Base-by-base conservation (phyloP, 2,329 filamentous ascomycete species). In the Arachnomyces sp. region DNA sequence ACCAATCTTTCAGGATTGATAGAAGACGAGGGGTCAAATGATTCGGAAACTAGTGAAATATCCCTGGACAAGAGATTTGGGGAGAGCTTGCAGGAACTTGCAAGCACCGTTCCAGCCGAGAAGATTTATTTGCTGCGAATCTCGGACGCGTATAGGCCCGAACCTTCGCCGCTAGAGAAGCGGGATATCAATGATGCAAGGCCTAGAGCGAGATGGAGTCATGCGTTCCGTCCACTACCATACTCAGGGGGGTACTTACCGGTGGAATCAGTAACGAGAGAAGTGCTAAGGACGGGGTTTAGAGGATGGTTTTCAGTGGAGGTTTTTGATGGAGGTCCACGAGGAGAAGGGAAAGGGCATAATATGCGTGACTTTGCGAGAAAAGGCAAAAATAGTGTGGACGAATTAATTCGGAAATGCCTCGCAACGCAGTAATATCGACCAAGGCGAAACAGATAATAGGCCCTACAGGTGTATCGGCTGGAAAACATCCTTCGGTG, bases 91-190 rank as follows among this genome's bases (percentile, higher is more conserved):
- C 58, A 68, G 1, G 71, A 77, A 33, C 68, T 89, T 1, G 62
- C 67, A 0, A 54, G 51, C 1, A 76, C 72, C 0, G 59, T 89
- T 0, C 80, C 82, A 0, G 61, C 71, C 0, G 77, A 83, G 2
- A 87, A 83, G 64, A 85, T 89, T 30, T 88, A 76, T 54, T 64
- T 88, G 0, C 57, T 89, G 2, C 84, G 89, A 56, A 79, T 89
- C 39, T 82, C 76, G 2, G 84, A 90, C 55, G 84, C 79, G 0
- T 88, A 87, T 55, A 77, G 72, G 49, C 71, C 77, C 29, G 63
- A 67, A 0, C 61, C 68, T 3, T 5, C 9, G 20, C 78, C 81
- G 0, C 54, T 88, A 4, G 58, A 68, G 15, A 62, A 67, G 3
- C 59, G 72, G 33, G 68, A 75, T 28, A 63, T 72, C 16, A 60